Evolutionary conservation across 805 yeast species (phyloP).

Genomic region (Teunomyces pallodes): DNA sequence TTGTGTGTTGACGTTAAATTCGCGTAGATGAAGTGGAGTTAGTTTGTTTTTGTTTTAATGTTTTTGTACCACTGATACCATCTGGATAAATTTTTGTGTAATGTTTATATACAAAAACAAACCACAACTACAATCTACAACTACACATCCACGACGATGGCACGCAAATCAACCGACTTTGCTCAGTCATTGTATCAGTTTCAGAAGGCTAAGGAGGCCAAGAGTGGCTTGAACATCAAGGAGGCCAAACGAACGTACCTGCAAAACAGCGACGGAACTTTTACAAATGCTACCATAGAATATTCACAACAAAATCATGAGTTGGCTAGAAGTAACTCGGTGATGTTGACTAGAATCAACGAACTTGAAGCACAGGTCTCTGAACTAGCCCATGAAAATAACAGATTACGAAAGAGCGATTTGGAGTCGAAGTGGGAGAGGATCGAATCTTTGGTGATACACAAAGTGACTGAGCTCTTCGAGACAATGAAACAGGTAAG

Average conservation of each 20-base stretch:
- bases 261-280: background rate
- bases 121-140: background rate
- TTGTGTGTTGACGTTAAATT: no score
- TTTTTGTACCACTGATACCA: background rate
- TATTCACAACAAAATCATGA: conserved; percentile 50
- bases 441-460: conserved; percentile 41
- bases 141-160: conserved; percentile 1
- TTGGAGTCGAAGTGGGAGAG: conserved; percentile 35
- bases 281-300: conserved; percentile 18
- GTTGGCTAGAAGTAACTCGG: conserved; percentile 59
- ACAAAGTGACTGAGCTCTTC: conserved; percentile 45
- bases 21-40: background rate
- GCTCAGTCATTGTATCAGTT: conserved; percentile 13
- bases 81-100: background rate
- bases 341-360: conserved; percentile 48
- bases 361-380: conserved; percentile 52
- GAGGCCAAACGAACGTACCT: background rate
- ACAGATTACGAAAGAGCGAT: conserved; percentile 32
- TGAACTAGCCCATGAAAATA: conserved; percentile 51
- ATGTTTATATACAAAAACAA: background rate
- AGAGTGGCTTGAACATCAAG: conserved; percentile 1
- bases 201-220: conserved; percentile 5
- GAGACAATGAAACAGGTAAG: conserved; percentile 42
- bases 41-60: background rate
- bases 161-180: conserved; percentile 15